Evolutionary conservation across 768 basidiomycete species (phyloP), one percentile per base, ranked within the genome.

Genomic region (Tylopilus sp.): DNA sequence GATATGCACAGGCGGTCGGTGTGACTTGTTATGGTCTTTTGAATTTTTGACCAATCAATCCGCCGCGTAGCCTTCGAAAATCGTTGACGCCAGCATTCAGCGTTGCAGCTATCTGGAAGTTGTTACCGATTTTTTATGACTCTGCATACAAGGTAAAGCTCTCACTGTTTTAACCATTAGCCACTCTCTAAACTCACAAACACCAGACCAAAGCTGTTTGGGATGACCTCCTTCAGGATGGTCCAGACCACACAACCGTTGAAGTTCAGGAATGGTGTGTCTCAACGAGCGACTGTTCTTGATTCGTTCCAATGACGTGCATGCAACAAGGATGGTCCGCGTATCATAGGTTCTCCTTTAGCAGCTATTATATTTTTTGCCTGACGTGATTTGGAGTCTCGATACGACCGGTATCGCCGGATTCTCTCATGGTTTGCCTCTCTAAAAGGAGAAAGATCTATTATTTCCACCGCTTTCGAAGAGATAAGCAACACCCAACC

Each of bases 251-350:
- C 24, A 65, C 65, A 6, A 33, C 71, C 6, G 75, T 81, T 25
- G 77, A 81, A 44, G 76, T 81, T 17, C 76, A 81, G 54, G 63
- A 63, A 45, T 80, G 79, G 77, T 76, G 46, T 7, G 68, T 53
- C 38, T 6, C 5, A 25, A 37, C 31, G 6, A 6, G 6, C 25
- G 7, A 8, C 16, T 13, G 24, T 37, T 17, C 44, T 38, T 24
- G 21, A 34, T 13, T 31, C 25, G 19, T 41, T 29, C 37, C 12
- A 1, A 47, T 22, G 17, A 45, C 44, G 8, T 37, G 10, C 13
- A 25, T 17, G 16, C 0, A 3, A 29, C 4, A 28, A 73, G 72
- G 73, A 80, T 78, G 79, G 79, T 73, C 57, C 67, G 63, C 50
- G 69, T 77, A 26, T 72, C 78, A 76, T 75, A 58, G 48, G 71